phyloP scores from a whole-genome alignment of 345 rosid species.

The Pistacia atlantica region DNA sequence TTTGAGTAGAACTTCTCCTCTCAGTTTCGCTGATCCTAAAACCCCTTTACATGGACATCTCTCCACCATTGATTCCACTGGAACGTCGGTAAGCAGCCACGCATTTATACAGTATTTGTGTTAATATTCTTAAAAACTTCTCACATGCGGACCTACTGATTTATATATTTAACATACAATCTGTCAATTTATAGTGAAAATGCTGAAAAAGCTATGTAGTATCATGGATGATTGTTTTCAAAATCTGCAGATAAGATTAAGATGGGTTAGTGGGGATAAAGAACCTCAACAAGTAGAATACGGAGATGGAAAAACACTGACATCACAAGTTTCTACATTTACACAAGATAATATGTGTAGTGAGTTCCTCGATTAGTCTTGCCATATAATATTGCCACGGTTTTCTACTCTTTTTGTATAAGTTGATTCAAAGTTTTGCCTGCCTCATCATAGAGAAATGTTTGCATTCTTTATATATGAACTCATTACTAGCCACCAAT shows the following conservation, averaged over 20 bases:
- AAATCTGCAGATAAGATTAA: slow-evolving; percentile 56
- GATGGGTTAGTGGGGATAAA: slow-evolving; percentile 69
- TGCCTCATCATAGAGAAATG: no score
- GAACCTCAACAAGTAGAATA: slow-evolving; percentile 52
- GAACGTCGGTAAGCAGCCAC: slow-evolving; percentile 41
- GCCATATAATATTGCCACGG: no score
- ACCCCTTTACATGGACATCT: slow-evolving; percentile 57
- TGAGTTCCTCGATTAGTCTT: slow-evolving; percentile 24
- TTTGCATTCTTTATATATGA: no score
- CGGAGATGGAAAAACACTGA: slow-evolving; percentile 41
- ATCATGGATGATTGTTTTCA: neutral
- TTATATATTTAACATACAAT: no score
- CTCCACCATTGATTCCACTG: slow-evolving; percentile 59
- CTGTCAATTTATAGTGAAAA: no score
- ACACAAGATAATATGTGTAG: slow-evolving; percentile 62
- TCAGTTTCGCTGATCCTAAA: slow-evolving; percentile 53
- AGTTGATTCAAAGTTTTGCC: no score
- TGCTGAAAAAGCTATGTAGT: no score
- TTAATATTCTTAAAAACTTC: no score
- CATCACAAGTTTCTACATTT: slow-evolving; percentile 53
- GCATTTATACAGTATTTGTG: no score
- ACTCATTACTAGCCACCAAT: no score
- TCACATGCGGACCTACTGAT: no score
- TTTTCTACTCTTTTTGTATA: no score
- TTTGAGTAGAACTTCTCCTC: slow-evolving; percentile 35